These are phyloP conservation scores for Sinapis alba DNA, from an alignment of 441 rosid species.

Conservation along the genomic window DNA sequence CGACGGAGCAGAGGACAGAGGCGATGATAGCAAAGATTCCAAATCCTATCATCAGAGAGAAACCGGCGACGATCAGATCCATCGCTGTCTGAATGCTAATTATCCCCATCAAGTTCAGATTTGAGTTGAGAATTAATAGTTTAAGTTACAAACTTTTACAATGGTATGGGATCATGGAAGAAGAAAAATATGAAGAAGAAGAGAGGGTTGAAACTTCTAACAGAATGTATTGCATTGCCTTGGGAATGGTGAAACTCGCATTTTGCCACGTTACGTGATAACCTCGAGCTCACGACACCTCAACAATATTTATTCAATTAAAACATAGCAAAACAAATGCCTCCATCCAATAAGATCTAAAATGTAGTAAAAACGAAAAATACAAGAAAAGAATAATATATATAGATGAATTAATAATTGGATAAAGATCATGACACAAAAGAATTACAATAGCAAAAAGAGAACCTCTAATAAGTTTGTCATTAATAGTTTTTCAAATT, in stretches of 20 bases:
- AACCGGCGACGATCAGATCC: conserved; percentile 70
- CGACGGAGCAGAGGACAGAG: conserved; percentile 67
- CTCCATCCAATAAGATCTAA: background rate
- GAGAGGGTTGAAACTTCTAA: conserved; percentile 11
- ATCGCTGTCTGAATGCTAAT: conserved; percentile 39
- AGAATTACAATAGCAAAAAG: background rate
- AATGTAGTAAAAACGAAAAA: background rate
- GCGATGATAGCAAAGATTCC: conserved; percentile 67
- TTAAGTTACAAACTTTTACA: conserved; percentile 1
- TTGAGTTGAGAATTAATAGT: background rate
- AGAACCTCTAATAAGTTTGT: background rate
- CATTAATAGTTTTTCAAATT: background rate
- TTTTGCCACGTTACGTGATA: conserved; percentile 29
- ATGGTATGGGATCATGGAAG: background rate
- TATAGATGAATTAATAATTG: background rate
- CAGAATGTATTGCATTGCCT: conserved; percentile 26
- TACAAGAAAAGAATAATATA: background rate
- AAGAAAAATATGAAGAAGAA: background rate
- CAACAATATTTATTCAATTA: background rate
- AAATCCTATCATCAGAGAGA: conserved; percentile 68
- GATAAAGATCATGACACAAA: background rate
- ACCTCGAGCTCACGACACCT: conserved; percentile 13
- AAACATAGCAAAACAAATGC: background rate
- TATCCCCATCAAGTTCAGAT: conserved; percentile 41
- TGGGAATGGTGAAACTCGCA: conserved; percentile 20